Evolutionary conservation across 306 rosid genomes (phyloP), one percentile per base, ranked within the genome.

Genomic region (Ormosia emarginata): DNA sequence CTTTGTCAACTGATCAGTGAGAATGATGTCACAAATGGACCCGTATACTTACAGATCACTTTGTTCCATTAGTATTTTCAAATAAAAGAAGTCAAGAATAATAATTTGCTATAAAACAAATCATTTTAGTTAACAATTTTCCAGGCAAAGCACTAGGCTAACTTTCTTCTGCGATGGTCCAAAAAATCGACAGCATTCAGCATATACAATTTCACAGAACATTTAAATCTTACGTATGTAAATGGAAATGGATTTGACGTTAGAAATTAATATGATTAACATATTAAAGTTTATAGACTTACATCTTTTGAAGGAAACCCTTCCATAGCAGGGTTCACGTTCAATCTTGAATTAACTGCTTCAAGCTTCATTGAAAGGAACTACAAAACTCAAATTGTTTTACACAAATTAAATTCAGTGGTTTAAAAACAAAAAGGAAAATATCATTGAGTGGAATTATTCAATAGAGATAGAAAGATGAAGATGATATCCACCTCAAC

Each of bases 291-390:
- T 68, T 67, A 50, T 9, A 44, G 50, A 82, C 97, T 90, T 81
- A 92, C 98, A 86, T 92, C 93, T 82, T 94, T 94, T 37, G 90
- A 76, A 53, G 93, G 86, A 84, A 88, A 88, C 53, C 85, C 89
- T 44, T 94, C 97, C 8, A 75, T 81, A 43, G 74, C 4, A 8
- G 90, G 91, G 84, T 41, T 87, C 64, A 86, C 49, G 67, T 81
- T 86, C 85, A 86, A 72, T 84, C 93, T 88, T 43, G 98, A 83
- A 87, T 89, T 94, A 65, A 94, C 92, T 50, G 93, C 80, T 82
- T 94, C 98, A 56, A 94, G 95, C 90, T 94, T 94, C 95, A 94
- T 88, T 1, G 98, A 94, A 30, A 94, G 92, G 84, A 94, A 94
- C 98, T 94, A 74, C 77, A 78, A 71, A 79, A 81, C 72, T 5